phyloP scores from a whole-genome alignment of 176 grass and related monocot genomes.

The Rhynchospora tenuis region DNA sequence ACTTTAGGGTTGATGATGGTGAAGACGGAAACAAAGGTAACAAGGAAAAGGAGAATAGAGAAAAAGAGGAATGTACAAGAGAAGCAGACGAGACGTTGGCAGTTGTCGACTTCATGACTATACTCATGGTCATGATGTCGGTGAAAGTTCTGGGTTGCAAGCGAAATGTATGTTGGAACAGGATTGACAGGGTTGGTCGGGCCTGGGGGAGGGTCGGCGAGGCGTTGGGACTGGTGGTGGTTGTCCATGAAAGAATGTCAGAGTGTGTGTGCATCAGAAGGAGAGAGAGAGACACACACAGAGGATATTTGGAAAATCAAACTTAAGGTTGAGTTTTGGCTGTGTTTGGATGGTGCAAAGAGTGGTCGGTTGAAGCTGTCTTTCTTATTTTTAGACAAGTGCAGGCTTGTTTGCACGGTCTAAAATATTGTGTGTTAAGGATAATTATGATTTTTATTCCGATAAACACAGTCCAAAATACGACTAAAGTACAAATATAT shows the following conservation, averaged over 20 bases:
- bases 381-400: slow-evolving; percentile 10
- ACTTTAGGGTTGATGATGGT: slow-evolving; percentile 12
- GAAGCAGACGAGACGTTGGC: not conserved
- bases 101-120: not conserved
- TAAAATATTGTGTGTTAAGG: not conserved
- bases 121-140: not conserved
- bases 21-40: not conserved
- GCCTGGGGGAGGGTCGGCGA: not conserved
- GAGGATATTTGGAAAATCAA: not conserved
- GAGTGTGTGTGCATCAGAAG: not conserved
- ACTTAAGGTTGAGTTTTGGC: not conserved
- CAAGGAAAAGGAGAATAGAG: not conserved
- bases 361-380: not conserved
- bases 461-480: too few species aligned
- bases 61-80: slow-evolving; percentile 5
- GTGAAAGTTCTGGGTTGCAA: not conserved
- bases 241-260: not conserved
- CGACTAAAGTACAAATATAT: too few species aligned
- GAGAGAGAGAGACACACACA: not conserved
- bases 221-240: not conserved
- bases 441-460: not conserved
- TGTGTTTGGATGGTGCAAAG: not conserved
- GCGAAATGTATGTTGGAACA: not conserved
- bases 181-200: not conserved
- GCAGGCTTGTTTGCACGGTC: not conserved